Percentiles rank a stretch among this genome's conserved stretches.
Conservation (phyloP, 306 rosid species). For the Gastrolobium bilobum region DNA sequence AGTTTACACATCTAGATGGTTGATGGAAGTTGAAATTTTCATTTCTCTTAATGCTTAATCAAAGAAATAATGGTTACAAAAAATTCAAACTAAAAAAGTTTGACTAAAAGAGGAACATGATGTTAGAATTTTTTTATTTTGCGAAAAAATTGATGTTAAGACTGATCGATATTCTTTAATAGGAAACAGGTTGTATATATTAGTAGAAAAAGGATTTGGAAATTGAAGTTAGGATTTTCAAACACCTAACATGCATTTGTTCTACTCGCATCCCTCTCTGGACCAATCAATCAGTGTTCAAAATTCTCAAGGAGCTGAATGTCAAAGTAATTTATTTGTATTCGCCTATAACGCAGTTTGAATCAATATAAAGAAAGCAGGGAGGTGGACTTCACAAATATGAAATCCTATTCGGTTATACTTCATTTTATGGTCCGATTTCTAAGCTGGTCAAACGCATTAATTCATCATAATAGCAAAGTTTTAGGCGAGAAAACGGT, state of each 20-base stretch:
- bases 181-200: neutral
- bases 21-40: constrained; percentile 1
- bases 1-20: constrained; percentile 14
- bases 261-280: neutral
- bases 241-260: constrained; percentile 27
- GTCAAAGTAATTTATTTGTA: constrained; percentile 21
- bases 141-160: neutral
- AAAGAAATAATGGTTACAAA: constrained; percentile 18
- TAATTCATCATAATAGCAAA: constrained; percentile 21
- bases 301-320: neutral
- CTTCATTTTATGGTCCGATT: neutral
- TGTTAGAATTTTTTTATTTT: neutral
- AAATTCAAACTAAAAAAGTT: neutral
- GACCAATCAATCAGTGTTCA: constrained; percentile 18
- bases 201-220: neutral
- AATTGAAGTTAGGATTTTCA: constrained; percentile 23
- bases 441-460: constrained; percentile 37
- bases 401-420: neutral
- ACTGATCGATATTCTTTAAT: neutral
- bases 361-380: constrained; percentile 1
- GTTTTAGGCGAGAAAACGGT: constrained; percentile 39
- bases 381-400: constrained; percentile 16
- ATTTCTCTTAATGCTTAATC: neutral
- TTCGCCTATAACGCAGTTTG: constrained; percentile 11
- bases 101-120: neutral